Conservation (phyloP, 108 stramenopile genomes). For the Aurantiochytrium sp. region DNA sequence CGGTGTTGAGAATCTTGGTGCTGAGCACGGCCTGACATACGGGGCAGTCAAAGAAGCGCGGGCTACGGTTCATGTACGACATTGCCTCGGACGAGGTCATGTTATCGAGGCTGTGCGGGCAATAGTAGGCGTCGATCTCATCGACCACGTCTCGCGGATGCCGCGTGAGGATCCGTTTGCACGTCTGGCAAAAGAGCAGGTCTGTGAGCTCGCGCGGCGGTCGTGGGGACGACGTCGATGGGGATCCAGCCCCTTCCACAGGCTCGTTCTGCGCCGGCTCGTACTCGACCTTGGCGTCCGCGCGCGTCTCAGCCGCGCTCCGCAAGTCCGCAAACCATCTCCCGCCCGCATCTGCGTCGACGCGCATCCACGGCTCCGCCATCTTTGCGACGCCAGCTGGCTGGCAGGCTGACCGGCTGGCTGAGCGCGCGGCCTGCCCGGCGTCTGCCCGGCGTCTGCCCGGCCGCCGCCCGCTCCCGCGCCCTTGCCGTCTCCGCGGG, state of each 20-base stretch:
- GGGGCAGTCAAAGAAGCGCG: neutral
- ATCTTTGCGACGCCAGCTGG: neutral
- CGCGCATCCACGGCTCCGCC: neutral
- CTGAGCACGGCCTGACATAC: neutral
- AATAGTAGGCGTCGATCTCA: conserved; percentile 5
- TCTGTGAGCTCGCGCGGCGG: neutral
- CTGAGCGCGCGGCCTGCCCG: too few relatives aligned
- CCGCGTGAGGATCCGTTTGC: neutral
- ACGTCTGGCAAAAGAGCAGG: neutral
- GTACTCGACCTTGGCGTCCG: neutral
- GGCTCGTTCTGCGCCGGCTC: neutral
- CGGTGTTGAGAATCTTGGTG: neutral
- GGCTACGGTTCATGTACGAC: neutral
- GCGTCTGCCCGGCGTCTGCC: too few relatives aligned
- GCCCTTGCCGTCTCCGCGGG: too few relatives aligned
- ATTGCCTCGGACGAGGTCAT: conserved; percentile 5
- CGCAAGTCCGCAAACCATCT: neutral
- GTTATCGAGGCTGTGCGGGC: neutral
- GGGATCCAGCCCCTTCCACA: too few relatives aligned
- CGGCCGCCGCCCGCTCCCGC: too few relatives aligned
- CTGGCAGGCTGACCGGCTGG: neutral
- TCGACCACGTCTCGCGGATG: neutral
- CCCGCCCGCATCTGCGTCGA: neutral
- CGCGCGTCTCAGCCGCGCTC: neutral
- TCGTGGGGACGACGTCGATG: neutral